Conservation (phyloP, 2,329 filamentous ascomycete species). For the Penicillium fuscoglaucum region DNA sequence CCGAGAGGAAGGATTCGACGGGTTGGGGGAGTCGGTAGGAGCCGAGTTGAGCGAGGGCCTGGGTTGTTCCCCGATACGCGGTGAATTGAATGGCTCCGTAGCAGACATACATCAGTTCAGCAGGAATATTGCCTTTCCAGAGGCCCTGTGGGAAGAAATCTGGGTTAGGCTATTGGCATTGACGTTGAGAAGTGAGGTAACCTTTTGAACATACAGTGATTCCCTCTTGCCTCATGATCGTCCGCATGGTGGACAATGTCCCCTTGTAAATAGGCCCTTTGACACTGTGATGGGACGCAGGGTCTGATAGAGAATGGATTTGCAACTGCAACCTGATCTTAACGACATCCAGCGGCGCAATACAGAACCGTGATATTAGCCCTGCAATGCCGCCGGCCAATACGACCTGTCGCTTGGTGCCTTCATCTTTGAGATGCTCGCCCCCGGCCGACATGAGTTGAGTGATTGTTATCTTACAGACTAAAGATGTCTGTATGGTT, state of each 20-base stretch:
- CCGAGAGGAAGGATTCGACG: constrained; percentile 78
- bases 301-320: constrained; percentile 77
- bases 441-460: constrained; percentile 64
- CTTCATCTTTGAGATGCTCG: constrained; percentile 70
- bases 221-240: constrained; percentile 79
- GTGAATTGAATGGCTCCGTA: constrained; percentile 91
- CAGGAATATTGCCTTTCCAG: constrained; percentile 98
- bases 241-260: constrained; percentile 70
- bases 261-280: constrained; percentile 63
- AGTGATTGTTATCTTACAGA: constrained; percentile 18
- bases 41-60: constrained; percentile 61
- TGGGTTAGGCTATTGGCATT: not conserved
- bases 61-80: constrained; percentile 73
- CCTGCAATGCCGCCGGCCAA: constrained; percentile 72
- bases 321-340: constrained; percentile 98
- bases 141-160: constrained; percentile 54
- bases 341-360: constrained; percentile 93
- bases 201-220: constrained; percentile 56
- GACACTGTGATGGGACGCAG: constrained; percentile 57
- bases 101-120: constrained; percentile 88
- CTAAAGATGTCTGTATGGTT: not conserved
- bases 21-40: constrained; percentile 59
- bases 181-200: not conserved
- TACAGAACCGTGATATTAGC: constrained; percentile 89
- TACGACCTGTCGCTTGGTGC: constrained; percentile 65